phyloP scores from a whole-genome alignment of 176 grass and related monocot species.

The Rhipidocladum racemiflorum region DNA sequence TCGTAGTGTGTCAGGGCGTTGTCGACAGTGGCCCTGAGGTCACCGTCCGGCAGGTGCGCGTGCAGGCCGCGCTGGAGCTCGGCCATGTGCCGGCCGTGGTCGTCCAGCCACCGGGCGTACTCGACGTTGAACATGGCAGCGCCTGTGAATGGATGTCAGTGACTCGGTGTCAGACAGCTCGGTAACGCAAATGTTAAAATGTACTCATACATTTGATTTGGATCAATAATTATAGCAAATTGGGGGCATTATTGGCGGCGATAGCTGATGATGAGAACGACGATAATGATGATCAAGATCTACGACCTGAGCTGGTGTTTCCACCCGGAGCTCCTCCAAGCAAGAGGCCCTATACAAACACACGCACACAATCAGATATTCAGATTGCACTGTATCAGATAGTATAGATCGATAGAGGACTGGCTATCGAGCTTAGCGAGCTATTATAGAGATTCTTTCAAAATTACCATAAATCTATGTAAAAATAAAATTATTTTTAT shows the following conservation, averaged over 20 bases:
- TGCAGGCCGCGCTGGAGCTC: conserved; percentile 61
- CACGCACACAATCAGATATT: not conserved
- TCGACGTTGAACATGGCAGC: conserved; percentile 66
- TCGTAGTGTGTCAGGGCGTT: conserved; percentile 58
- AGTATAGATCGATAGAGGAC: not conserved
- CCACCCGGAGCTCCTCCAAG: conserved; percentile 56
- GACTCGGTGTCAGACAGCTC: not conserved
- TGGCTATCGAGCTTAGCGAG: too few relatives aligned
- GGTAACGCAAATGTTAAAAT: too few relatives aligned
- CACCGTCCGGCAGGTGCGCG: conserved; percentile 47
- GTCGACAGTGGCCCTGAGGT: conserved; percentile 65
- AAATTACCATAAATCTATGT: too few relatives aligned
- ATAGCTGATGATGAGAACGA: not conserved
- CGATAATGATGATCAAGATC: not conserved
- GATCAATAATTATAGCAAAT: not conserved
- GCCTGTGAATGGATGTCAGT: not conserved
- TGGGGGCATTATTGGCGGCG: not conserved
- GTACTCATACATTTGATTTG: not conserved
- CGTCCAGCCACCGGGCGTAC: conserved; percentile 65
- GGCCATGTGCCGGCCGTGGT: conserved; percentile 45
- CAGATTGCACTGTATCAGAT: not conserved
- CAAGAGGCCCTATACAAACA: conserved; percentile 52
- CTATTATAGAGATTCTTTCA: too few relatives aligned
- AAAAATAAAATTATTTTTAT: too few relatives aligned
- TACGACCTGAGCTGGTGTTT: conserved; percentile 63